Evolutionary conservation across 1,139 yeast genomes (phyloP).

Genomic region (Pichia sp.): DNA sequence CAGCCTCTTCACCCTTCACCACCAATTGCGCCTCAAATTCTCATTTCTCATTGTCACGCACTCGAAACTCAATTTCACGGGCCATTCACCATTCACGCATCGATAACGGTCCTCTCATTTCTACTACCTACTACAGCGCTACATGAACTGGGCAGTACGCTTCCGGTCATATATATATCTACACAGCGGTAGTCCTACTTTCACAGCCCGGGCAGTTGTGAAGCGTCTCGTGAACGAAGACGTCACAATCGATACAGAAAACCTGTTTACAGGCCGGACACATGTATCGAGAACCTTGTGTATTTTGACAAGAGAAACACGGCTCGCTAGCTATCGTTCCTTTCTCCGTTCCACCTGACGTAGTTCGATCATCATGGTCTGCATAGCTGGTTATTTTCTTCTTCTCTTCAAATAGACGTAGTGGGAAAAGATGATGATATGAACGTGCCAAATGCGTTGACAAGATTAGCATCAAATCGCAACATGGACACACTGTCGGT

Average conservation of each 20-base stretch:
- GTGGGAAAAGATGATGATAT: slow-evolving; percentile 88
- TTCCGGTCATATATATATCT: too few relatives aligned
- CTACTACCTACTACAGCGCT: too few relatives aligned
- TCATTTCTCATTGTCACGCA: too few relatives aligned
- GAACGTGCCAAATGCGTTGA: slow-evolving; percentile 95
- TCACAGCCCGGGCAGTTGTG: slow-evolving; percentile 98
- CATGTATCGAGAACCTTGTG: too few relatives aligned
- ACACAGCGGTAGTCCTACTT: neutral
- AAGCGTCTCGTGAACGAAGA: slow-evolving; percentile 81
- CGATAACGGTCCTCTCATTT: too few relatives aligned
- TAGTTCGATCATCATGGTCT: neutral
- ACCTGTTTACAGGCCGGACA: slow-evolving; percentile 66
- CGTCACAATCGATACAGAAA: slow-evolving; percentile 93
- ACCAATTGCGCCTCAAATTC: too few relatives aligned
- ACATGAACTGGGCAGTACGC: too few relatives aligned
- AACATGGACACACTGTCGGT: slow-evolving; percentile 92
- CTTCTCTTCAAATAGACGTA: slow-evolving; percentile 69
- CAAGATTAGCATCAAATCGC: slow-evolving; percentile 79
- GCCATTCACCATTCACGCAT: too few relatives aligned
- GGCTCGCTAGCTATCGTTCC: too few relatives aligned
- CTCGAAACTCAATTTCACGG: too few relatives aligned
- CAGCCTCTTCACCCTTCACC: too few relatives aligned
- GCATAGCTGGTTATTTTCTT: neutral
- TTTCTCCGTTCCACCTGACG: neutral
- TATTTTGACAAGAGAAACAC: too few relatives aligned